Base-by-base conservation (phyloP, 2,329 filamentous ascomycete species). In the Aureobasidium melanogenum region DNA sequence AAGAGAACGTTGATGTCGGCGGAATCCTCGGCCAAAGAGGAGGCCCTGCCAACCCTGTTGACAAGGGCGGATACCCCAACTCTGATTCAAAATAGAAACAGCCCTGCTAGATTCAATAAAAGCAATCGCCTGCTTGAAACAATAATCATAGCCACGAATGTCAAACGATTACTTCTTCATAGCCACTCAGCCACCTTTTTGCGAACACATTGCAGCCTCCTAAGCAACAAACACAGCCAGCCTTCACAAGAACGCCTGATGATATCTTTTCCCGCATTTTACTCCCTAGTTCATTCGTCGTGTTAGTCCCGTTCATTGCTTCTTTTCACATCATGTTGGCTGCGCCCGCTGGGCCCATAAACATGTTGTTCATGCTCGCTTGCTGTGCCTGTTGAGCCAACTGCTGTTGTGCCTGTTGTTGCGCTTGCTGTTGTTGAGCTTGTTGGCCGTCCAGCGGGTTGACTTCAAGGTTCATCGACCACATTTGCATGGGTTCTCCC, bases 401-500 rank as follows among this genome's bases (percentile, higher is more conserved):
- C 28, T 59, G 56, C 56, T 59, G 56, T 39, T 61, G 58, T 41
- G 36, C 36, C 28, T 60, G 58, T 19, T 61, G 58, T 47, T 60
- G 57, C 46, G 46, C 46, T 19, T 60, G 56, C 28, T 60, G 58
- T 22, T 61, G 58, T 54, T 60, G 57, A 28, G 50, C 71, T 36
- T 63, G 47, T 68, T 78, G 69, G 52, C n/a, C 36, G 24, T 62
- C 61, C 55, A 59, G 10, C 2, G 54, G 44, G 28, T 47, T 39
- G 14, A 28, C 19, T 22, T 62, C 61, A 24, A 62, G 28, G 19
- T 62, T 59, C 61, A 59, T 59, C 0, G 76, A 75, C 67, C 77
- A 79, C 68, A 77, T 76, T 22, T 71, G 71, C 61, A 71, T 72
- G 2, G 73, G 67, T 6, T 82, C 78, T 57, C 82, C 84, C 70